phyloP scores from a whole-genome alignment of 495 filamentous ascomycete genomes.

The Podospora pseudopauciseta region DNA sequence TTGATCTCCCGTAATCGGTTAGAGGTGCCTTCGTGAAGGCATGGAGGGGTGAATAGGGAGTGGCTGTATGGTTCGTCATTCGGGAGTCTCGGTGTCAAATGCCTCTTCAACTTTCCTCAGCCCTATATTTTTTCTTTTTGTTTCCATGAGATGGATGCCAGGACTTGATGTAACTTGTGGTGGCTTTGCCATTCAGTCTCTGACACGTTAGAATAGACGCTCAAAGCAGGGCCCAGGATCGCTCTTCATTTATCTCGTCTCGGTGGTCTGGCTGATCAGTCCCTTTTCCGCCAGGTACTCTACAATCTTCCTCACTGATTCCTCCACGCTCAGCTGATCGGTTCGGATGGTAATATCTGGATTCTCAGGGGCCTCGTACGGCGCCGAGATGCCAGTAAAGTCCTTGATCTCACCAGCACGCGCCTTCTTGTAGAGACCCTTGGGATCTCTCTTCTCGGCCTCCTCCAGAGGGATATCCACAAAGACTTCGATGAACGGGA shows the following conservation, averaged over 20 bases:
- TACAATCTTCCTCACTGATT: constrained; percentile 80
- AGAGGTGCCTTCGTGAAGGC: neutral
- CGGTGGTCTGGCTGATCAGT: constrained; percentile 37
- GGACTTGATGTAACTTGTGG: neutral
- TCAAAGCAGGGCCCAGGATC: neutral
- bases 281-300: constrained; percentile 63
- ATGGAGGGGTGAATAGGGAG: neutral
- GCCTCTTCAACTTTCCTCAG: neutral
- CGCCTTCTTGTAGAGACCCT: constrained; percentile 97
- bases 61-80: neutral
- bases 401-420: constrained; percentile 90
- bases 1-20: constrained; percentile 58
- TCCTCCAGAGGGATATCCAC: constrained; percentile 84
- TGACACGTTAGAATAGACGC: neutral
- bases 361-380: constrained; percentile 84
- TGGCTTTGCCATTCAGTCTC: neutral
- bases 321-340: constrained; percentile 71
- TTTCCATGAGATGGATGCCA: neutral
- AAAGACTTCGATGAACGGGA: constrained; percentile 91
- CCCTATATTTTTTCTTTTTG: constrained; percentile 3
- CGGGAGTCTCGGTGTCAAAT: neutral
- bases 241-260: constrained; percentile 25
- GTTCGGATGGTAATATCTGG: constrained; percentile 84
- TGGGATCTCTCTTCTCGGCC: constrained; percentile 93
- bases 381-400: constrained; percentile 90